Base-by-base conservation (phyloP, 1,284 basidiomycete species). In the Marasmius tenuissimus region DNA sequence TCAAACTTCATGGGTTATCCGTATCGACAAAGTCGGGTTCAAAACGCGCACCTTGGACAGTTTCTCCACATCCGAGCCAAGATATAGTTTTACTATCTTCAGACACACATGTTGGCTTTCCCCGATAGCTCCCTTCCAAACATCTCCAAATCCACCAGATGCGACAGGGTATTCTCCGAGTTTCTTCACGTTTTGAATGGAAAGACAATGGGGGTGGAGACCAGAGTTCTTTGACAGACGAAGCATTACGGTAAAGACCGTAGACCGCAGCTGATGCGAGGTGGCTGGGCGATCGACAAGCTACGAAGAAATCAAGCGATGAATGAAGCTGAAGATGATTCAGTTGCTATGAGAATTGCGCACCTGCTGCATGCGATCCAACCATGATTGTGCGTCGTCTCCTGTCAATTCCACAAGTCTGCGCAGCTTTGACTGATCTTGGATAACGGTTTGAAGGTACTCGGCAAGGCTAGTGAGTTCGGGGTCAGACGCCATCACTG, bases 41-140 rank as follows among this genome's bases (percentile, higher is more conserved):
- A 18, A 8, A 33, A 33, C 39, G 34, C 33, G 12, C 37, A 59
- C 58, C 37, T 35, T 34, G 12, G 52, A 4, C 7, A 59, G 35
- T 16, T 51, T 52, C 48, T 52, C 14, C 18, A 59, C 49, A 39
- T 59, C 58, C 9, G 58, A 59, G 20, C 39, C 22, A 11, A 35
- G 18, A 27, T 52, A 59, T 11, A 59, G 12, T 33, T 39, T 51
- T n/a, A 59, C 58, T 8, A 59, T 38, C 18, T 59, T 59, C n/a
- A 59, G 34, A 50, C 58, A 59, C 16, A 49, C 38, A 20, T 59
- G 49, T 27, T 39, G 45, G 27, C 27, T 38, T 27, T 11, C 39
- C 8, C 58, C 58, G 39, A 49, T 20, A n/a, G 27, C 18, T 20
- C 48, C 48, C 48, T 49, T 49, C 11, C 18, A 49, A 3, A 49